Base-by-base conservation (phyloP, 805 yeast genomes). In the Sungouiozyma ichnusensis region DNA sequence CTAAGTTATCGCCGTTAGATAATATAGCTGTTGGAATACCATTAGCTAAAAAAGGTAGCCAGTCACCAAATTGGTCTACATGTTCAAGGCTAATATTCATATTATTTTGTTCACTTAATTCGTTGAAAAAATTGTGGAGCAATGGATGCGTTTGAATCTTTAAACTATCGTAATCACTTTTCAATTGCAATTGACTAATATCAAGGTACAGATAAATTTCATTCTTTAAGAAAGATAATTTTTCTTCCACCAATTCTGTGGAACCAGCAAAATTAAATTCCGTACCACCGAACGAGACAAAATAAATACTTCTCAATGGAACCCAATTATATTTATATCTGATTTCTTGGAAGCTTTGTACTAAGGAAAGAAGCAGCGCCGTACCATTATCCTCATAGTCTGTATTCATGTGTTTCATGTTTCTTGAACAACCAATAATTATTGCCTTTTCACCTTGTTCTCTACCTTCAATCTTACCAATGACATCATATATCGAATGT, bases 241-340 rank as follows among this genome's bases (percentile, higher is more conserved):
- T 71, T 32, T 68, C 64, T 50, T 81, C 84, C 5, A 80, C 69
- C 72, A 88, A 78, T 53, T 82, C 90, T 0, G 87, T 71, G n/a
- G 85, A 71, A 0, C 97, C 97, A 0, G 92, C 95, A 49, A 71
- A 65, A 56, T 87, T 87, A 53, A 81, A 86, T 46, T 79, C 77
- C 0, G 82, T 66, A 1, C 84, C 96, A 52, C 88, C 94, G 66
- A 83, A 86, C 0, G 95, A 84, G 0, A 77, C 76, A 63, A 88
- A 87, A 54, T 81, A 80, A 13, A 88, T 79, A 3, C 88, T 71
- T 58, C 97, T 73, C 33, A 86, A 60, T 0, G 97, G 97, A 37
- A 69, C 66, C 97, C 97, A 88, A 45, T 79, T 76, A 51, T 71
- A 72, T 32, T 77, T 68, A 40, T 76, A 68, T 44, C 74, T 78